These are phyloP conservation scores for Daedaleopsis sinensis DNA, from an alignment of 768 basidiomycete genomes.

Conservation along the genomic window DNA sequence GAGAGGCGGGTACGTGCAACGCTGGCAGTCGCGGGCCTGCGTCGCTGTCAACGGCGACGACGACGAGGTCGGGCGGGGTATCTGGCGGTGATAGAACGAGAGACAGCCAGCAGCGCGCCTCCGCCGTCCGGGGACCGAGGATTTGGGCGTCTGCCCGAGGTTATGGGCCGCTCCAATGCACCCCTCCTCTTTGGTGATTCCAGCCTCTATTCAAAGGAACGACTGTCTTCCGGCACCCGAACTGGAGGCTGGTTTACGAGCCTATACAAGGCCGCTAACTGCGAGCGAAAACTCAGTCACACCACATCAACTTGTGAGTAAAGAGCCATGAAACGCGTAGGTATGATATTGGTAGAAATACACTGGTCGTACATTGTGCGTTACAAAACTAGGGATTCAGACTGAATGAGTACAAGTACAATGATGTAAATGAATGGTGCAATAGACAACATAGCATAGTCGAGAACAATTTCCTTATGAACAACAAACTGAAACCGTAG, in stretches of 20 bases:
- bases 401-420: background rate
- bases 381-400: background rate
- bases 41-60: slow-evolving; percentile 24
- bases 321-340: too few relatives aligned
- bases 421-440: background rate
- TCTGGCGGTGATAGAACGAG: slow-evolving; percentile 20
- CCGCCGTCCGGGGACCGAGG: slow-evolving; percentile 5
- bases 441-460: background rate
- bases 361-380: background rate
- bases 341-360: background rate
- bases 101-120: background rate
- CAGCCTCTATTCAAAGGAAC: too few relatives aligned
- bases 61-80: slow-evolving; percentile 20
- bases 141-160: slow-evolving; percentile 9
- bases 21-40: slow-evolving; percentile 17
- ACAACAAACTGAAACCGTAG: background rate
- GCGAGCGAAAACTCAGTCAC: background rate
- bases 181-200: too few relatives aligned
- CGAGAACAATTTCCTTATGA: background rate
- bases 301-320: too few relatives aligned
- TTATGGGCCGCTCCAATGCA: background rate
- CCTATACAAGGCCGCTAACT: background rate
- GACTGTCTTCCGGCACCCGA: too few relatives aligned
- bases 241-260: too few relatives aligned
- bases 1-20: background rate